phyloP scores from a whole-genome alignment of 108 stramenopile genomes.

The Chaetoceros tenuissimus region DNA sequence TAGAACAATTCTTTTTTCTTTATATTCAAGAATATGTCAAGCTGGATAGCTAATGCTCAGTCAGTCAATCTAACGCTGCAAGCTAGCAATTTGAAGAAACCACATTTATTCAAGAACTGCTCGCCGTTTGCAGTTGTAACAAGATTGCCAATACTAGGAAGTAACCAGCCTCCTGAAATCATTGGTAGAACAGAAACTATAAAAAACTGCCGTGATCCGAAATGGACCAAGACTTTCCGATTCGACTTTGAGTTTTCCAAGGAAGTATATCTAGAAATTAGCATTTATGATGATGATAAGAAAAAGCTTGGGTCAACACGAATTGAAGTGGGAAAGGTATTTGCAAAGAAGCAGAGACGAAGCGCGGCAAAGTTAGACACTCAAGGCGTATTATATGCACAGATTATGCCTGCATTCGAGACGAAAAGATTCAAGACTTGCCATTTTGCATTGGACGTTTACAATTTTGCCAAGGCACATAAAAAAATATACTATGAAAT shows the following conservation, averaged over 20 bases:
- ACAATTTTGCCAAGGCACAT: no score
- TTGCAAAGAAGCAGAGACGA: background rate
- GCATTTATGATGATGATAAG: background rate
- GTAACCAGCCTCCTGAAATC: constrained; percentile 34
- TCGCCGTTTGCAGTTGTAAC: constrained; percentile 74
- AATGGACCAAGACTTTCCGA: background rate
- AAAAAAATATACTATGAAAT: background rate
- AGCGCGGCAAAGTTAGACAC: background rate
- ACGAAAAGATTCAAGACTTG: no score
- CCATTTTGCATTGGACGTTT: no score
- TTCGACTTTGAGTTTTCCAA: background rate
- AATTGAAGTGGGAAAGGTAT: background rate
- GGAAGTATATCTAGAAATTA: background rate
- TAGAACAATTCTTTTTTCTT: background rate
- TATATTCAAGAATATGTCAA: no score
- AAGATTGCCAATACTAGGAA: constrained; percentile 26
- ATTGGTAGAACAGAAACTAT: constrained; percentile 40
- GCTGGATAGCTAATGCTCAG: no score
- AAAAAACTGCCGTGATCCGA: background rate
- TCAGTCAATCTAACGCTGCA: background rate
- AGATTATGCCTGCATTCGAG: background rate
- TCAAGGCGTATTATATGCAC: background rate
- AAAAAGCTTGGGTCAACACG: background rate
- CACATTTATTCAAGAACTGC: background rate
- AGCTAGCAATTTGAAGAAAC: background rate